Evolutionary conservation across 2,329 filamentous ascomycete genomes (phyloP).

Genomic region (Elsinoe perseae): DNA sequence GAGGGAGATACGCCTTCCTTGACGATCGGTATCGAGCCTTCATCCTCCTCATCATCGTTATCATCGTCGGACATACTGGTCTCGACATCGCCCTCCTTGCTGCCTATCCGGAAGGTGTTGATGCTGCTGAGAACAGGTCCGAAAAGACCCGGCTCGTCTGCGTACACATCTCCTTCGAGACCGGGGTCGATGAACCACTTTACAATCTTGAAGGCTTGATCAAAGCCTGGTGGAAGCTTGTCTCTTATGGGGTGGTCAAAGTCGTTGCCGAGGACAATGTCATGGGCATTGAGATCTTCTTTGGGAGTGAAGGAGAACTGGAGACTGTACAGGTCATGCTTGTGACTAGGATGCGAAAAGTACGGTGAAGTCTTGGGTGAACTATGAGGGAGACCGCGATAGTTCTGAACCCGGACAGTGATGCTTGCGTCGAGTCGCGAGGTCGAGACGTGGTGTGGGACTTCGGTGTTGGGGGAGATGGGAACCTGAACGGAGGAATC

Average conservation of each 20-base stretch:
- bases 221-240: slow-evolving; percentile 76
- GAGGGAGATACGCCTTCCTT: slow-evolving; percentile 41
- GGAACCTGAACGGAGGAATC: slow-evolving; percentile 61
- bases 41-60: slow-evolving; percentile 51
- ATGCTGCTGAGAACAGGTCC: slow-evolving; percentile 74
- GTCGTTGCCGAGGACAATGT: slow-evolving; percentile 90
- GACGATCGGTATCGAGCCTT: slow-evolving; percentile 53
- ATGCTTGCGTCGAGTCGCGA: slow-evolving; percentile 59
- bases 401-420: slow-evolving; percentile 65
- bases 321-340: slow-evolving; percentile 76
- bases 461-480: slow-evolving; percentile 65
- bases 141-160: slow-evolving; percentile 78
- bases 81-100: slow-evolving; percentile 31
- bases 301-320: slow-evolving; percentile 72
- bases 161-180: slow-evolving; percentile 81
- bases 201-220: slow-evolving; percentile 74
- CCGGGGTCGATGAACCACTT: slow-evolving; percentile 89
- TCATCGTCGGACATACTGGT: slow-evolving; percentile 27
- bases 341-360: slow-evolving; percentile 64
- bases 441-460: slow-evolving; percentile 55
- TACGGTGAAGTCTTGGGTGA: slow-evolving; percentile 68
- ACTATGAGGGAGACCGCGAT: slow-evolving; percentile 58
- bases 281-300: slow-evolving; percentile 53
- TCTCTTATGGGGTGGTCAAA: slow-evolving; percentile 88
- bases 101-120: slow-evolving; percentile 65